Percentiles rank a stretch among this genome's conserved stretches.
These are phyloP conservation scores for Colletotrichum spaethianum DNA, from an alignment of 2,329 filamentous ascomycete genomes.

Conservation along the genomic window DNA sequence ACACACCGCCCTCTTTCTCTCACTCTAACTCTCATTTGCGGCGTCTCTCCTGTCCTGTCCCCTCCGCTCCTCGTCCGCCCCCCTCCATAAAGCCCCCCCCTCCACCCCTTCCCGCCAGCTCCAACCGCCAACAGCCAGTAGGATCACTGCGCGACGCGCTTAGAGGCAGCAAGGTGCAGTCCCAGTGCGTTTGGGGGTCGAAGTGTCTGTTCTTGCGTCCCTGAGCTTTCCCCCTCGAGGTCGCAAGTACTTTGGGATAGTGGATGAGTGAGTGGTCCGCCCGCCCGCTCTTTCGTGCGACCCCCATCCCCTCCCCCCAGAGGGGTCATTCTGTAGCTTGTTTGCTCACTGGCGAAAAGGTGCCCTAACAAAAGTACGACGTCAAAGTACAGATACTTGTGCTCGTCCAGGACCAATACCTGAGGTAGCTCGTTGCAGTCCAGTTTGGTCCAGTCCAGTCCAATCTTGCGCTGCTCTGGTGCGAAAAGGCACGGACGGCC, in stretches of 20 bases:
- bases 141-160: slow-evolving; percentile 53
- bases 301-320: no score
- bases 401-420: slow-evolving; percentile 4
- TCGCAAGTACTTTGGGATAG: slow-evolving; percentile 20
- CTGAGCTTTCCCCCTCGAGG: slow-evolving; percentile 10
- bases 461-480: slow-evolving; percentile 14
- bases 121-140: slow-evolving; percentile 48
- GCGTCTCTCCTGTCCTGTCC: neutral
- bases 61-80: slow-evolving; percentile 9
- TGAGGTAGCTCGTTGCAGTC: slow-evolving; percentile 26
- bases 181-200: slow-evolving; percentile 30
- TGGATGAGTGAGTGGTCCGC: slow-evolving; percentile 21
- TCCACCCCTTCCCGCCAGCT: slow-evolving; percentile 21
- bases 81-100: slow-evolving; percentile 17
- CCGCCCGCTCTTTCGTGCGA: neutral
- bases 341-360: slow-evolving; percentile 17
- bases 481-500: slow-evolving; percentile 19
- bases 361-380: slow-evolving; percentile 20
- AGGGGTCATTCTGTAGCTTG: neutral
- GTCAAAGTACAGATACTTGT: slow-evolving; percentile 22
- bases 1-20: neutral
- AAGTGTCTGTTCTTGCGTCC: slow-evolving; percentile 36
- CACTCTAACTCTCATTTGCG: no score
- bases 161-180: slow-evolving; percentile 43
- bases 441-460: slow-evolving; percentile 12